Conservation (phyloP, 2,329 filamentous ascomycete species). For the Calonectria henricotiae region DNA sequence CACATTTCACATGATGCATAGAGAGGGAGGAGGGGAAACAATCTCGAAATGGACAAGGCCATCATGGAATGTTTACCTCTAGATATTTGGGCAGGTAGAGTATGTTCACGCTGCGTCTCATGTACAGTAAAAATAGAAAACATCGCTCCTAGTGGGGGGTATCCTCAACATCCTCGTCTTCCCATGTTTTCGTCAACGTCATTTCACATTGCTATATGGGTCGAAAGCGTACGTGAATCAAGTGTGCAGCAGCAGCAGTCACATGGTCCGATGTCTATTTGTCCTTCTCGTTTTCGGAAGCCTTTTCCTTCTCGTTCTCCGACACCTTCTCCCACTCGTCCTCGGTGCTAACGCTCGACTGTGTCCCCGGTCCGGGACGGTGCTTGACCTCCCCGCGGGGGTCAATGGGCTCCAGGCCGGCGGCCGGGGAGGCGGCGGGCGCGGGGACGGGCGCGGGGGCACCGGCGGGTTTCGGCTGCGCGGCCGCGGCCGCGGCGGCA, state of each 20-base stretch:
- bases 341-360: constrained; percentile 83
- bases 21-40: not conserved
- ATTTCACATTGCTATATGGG: constrained; percentile 14
- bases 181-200: constrained; percentile 18
- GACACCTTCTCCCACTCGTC: constrained; percentile 98
- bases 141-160: constrained; percentile 47
- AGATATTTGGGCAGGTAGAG: constrained; percentile 31
- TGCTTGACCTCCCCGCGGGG: constrained; percentile 67
- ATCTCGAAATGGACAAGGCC: constrained; percentile 22
- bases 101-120: constrained; percentile 44
- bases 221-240: not conserved
- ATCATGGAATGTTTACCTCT: constrained; percentile 35
- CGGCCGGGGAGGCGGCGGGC: constrained; percentile 49
- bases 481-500: constrained; percentile 31
- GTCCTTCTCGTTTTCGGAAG: constrained; percentile 71
- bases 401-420: constrained; percentile 64
- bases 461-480: constrained; percentile 49
- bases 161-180: constrained; percentile 47
- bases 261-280: constrained; percentile 58
- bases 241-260: constrained; percentile 13
- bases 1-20: not conserved
- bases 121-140: constrained; percentile 48
- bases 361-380: constrained; percentile 63
- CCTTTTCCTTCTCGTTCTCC: constrained; percentile 73
- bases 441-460: constrained; percentile 36